Conservation (phyloP, 2,329 filamentous ascomycete species). For the Exophiala alcalophila region DNA sequence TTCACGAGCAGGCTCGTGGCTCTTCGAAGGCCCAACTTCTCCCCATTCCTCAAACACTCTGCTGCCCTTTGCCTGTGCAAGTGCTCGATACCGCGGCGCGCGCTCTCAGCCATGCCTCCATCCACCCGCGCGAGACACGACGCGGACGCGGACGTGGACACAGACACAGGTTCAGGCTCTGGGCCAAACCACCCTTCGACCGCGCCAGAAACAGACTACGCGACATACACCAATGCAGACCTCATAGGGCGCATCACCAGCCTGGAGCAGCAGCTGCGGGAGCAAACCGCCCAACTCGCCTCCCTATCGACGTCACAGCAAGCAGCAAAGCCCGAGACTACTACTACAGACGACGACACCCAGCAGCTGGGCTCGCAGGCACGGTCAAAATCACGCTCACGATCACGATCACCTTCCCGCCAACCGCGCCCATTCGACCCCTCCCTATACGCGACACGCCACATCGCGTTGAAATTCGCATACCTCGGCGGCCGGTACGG, state of each 20-base stretch:
- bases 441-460: constrained; percentile 74
- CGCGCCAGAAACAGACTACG: constrained; percentile 53
- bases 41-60: background rate
- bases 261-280: constrained; percentile 64
- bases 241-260: constrained; percentile 66
- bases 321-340: constrained; percentile 2
- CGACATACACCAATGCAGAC: constrained; percentile 64
- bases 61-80: too few relatives aligned
- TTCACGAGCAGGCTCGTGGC: constrained; percentile 19
- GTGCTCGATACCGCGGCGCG: too few relatives aligned
- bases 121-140: background rate
- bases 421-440: constrained; percentile 64
- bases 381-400: constrained; percentile 77
- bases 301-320: constrained; percentile 3
- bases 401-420: constrained; percentile 54
- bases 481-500: constrained; percentile 91
- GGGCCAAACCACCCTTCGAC: constrained; percentile 1
- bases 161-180: too few relatives aligned
- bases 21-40: too few relatives aligned
- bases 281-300: constrained; percentile 42
- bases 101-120: too few relatives aligned
- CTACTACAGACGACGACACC: background rate
- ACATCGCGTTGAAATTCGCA: constrained; percentile 87
- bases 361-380: constrained; percentile 38
- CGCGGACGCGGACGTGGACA: background rate